phyloP scores from a whole-genome alignment of 768 basidiomycete genomes.

The Stropharia rugosoannulata region DNA sequence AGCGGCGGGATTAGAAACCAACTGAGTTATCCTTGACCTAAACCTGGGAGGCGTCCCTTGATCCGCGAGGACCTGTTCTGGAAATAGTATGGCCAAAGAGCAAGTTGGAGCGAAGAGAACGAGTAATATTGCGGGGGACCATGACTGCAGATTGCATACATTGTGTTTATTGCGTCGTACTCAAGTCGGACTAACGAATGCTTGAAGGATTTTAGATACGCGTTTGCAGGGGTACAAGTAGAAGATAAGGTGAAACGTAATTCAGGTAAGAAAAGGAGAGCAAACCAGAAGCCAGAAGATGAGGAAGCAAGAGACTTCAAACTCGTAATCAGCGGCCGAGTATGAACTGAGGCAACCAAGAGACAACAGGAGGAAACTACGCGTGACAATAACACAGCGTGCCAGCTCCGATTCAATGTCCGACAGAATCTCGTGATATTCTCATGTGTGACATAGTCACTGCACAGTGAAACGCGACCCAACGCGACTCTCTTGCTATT shows the following conservation, averaged over 20 bases:
- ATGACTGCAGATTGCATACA: too few relatives aligned
- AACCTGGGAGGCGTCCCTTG: too few relatives aligned
- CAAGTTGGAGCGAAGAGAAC: too few relatives aligned
- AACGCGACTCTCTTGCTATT: not conserved
- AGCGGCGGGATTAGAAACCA: too few relatives aligned
- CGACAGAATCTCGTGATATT: not conserved
- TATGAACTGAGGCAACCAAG: not conserved
- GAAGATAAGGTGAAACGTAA: not conserved
- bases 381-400: slow-evolving; percentile 10
- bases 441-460: not conserved
- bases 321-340: not conserved
- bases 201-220: too few relatives aligned
- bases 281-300: not conserved
- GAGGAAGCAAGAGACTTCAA: not conserved
- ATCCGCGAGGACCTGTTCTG: too few relatives aligned
- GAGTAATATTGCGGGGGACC: too few relatives aligned
- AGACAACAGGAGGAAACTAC: not conserved
- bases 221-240: not conserved
- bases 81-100: too few relatives aligned
- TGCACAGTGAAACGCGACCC: not conserved
- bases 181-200: too few relatives aligned
- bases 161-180: too few relatives aligned
- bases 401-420: slow-evolving; percentile 18
- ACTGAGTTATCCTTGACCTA: too few relatives aligned
- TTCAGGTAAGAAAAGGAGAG: not conserved